phyloP scores from a whole-genome alignment of 805 yeast species.

The Hanseniaspora pseudoguilliermondii region DNA sequence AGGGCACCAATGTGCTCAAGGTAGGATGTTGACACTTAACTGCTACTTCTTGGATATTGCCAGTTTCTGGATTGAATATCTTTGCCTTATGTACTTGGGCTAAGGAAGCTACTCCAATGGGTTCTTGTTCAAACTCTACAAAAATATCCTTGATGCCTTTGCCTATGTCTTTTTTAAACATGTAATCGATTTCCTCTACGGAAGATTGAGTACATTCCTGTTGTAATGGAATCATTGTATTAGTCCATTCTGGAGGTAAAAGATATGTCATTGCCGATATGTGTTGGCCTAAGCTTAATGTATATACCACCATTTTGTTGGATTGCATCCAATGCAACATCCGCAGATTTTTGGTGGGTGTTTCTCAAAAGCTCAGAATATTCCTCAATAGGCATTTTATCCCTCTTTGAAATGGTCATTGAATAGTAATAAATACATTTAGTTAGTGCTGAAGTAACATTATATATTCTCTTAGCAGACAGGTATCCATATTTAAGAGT shows the following conservation, averaged over 20 bases:
- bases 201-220: slow-evolving; percentile 80
- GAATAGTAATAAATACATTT: slow-evolving; percentile 65
- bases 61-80: slow-evolving; percentile 30
- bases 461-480: slow-evolving; percentile 39
- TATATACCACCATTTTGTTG: slow-evolving; percentile 84
- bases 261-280: slow-evolving; percentile 82
- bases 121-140: slow-evolving; percentile 49
- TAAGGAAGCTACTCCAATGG: slow-evolving; percentile 89
- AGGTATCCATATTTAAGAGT: slow-evolving; percentile 3
- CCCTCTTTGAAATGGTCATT: slow-evolving; percentile 26
- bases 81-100: slow-evolving; percentile 89
- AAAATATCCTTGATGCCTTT: slow-evolving; percentile 47
- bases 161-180: slow-evolving; percentile 53
- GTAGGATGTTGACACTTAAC: slow-evolving; percentile 92
- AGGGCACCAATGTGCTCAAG: slow-evolving; percentile 72
- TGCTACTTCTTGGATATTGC: slow-evolving; percentile 61
- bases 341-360: slow-evolving; percentile 69
- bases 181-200: slow-evolving; percentile 47
- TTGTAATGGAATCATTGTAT: slow-evolving; percentile 83
- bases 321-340: slow-evolving; percentile 63
- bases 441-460: slow-evolving; percentile 55
- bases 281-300: slow-evolving; percentile 88
- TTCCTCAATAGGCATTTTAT: slow-evolving; percentile 35
- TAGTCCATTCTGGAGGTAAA: slow-evolving; percentile 89
- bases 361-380: slow-evolving; percentile 41